Evolutionary conservation across 179 eudicot species (phyloP).

Genomic region (Spinacia oleracea): DNA sequence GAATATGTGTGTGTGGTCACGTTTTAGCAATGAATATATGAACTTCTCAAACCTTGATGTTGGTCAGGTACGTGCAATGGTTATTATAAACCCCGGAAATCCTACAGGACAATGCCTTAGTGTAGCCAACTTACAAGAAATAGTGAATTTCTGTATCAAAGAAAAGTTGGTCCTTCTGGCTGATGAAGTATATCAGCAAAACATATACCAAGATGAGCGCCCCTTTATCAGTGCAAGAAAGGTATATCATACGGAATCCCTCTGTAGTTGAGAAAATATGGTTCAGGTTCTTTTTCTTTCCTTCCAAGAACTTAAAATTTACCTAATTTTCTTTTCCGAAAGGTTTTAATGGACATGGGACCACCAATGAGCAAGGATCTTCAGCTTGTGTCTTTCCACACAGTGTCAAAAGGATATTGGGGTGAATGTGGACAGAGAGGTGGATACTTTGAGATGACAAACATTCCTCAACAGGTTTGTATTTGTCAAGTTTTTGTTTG

Average conservation of each 20-base stretch:
- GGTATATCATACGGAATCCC: constrained; percentile 36
- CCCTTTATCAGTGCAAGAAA: constrained; percentile 91
- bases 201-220: constrained; percentile 94
- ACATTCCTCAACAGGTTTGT: constrained; percentile 81
- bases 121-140: constrained; percentile 65
- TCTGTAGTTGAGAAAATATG: background rate
- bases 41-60: constrained; percentile 4
- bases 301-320: background rate
- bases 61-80: constrained; percentile 90
- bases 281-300: background rate
- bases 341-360: constrained; percentile 96
- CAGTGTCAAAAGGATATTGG: constrained; percentile 93
- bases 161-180: constrained; percentile 77
- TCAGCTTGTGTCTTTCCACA: constrained; percentile 95
- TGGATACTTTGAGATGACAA: constrained; percentile 97
- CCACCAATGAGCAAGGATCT: constrained; percentile 73
- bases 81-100: constrained; percentile 98
- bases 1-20: no score
- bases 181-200: constrained; percentile 97
- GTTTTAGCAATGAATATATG: no score
- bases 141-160: constrained; percentile 68
- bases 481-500: constrained; percentile 12
- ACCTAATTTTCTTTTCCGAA: constrained; percentile 12
- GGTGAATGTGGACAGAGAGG: constrained; percentile 99
- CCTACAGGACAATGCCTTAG: constrained; percentile 99